Conservation (phyloP, 1,284 basidiomycete genomes). For the Ceratobasidium sp. region DNA sequence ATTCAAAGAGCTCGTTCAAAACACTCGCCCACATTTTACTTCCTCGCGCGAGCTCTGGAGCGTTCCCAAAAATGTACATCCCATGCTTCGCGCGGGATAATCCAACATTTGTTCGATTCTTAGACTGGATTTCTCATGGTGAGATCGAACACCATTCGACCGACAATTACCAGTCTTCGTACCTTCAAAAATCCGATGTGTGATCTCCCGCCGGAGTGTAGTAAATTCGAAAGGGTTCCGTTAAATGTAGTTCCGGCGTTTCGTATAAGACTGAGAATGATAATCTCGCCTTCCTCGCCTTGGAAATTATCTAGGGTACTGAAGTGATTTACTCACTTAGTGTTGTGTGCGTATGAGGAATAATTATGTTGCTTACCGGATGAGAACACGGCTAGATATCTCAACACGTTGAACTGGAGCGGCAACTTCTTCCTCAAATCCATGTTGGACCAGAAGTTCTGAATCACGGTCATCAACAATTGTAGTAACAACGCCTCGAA, state of each 20-base stretch:
- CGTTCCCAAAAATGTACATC: slow-evolving; percentile 78
- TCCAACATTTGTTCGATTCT: slow-evolving; percentile 66
- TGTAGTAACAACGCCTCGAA: slow-evolving; percentile 67
- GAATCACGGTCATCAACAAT: slow-evolving; percentile 78
- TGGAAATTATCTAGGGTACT: slow-evolving; percentile 85
- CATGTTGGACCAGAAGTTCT: slow-evolving; percentile 65
- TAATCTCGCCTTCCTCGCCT: slow-evolving; percentile 62
- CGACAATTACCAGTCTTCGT: slow-evolving; percentile 23
- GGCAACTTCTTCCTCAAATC: slow-evolving; percentile 53
- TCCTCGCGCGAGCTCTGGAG: slow-evolving; percentile 62
- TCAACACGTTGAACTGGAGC: slow-evolving; percentile 63
- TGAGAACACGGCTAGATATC: slow-evolving; percentile 63
- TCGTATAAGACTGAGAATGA: slow-evolving; percentile 78
- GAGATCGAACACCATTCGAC: not conserved
- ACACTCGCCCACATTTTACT: slow-evolving; percentile 73
- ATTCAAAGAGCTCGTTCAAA: slow-evolving; percentile 66
- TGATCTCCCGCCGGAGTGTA: slow-evolving; percentile 49
- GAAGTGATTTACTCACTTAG: slow-evolving; percentile 14
- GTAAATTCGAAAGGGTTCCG: not conserved
- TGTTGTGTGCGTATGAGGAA: not conserved
- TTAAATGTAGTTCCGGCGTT: slow-evolving; percentile 65
- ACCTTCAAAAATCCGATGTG: slow-evolving; percentile 81
- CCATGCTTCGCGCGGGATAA: slow-evolving; percentile 79
- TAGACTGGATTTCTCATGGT: slow-evolving; percentile 49
- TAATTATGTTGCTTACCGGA: slow-evolving; percentile 39